These are phyloP conservation scores for Suillus bovinus DNA, from an alignment of 768 basidiomycete genomes.

Conservation along the genomic window DNA sequence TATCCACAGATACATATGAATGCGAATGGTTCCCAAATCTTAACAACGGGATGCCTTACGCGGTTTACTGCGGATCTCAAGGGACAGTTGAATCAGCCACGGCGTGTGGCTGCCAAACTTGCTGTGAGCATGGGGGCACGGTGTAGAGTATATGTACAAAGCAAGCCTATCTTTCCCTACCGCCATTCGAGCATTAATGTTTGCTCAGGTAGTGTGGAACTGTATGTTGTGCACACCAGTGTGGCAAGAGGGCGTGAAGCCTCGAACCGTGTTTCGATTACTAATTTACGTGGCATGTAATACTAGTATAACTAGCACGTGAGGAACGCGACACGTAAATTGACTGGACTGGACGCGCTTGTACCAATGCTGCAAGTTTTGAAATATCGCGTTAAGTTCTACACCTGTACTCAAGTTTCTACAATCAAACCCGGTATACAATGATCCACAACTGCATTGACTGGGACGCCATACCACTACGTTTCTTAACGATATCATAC, in stretches of 20 bases:
- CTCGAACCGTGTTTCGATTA: no score
- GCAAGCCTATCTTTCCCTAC: not conserved
- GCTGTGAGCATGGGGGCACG: no score
- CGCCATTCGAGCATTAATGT: not conserved
- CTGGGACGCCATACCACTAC: conserved; percentile 24
- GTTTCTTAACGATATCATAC: conserved; percentile 9
- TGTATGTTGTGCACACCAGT: no score
- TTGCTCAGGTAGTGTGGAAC: no score
- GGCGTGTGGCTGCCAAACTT: no score
- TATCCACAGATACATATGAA: no score
- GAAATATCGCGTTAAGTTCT: not conserved
- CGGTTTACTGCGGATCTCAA: no score
- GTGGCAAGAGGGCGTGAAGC: not conserved
- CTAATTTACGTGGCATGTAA: no score
- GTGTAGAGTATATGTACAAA: no score
- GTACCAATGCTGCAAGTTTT: not conserved
- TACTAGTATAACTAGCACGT: not conserved
- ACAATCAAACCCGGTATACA: not conserved
- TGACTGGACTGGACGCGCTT: not conserved
- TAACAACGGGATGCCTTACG: no score
- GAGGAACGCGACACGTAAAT: not conserved
- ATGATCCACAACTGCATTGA: conserved; percentile 31
- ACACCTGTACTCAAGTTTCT: not conserved
- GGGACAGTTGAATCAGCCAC: no score
- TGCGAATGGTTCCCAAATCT: no score